phyloP scores from a whole-genome alignment of 176 grass and related monocot species.

The Avena sativa region DNA sequence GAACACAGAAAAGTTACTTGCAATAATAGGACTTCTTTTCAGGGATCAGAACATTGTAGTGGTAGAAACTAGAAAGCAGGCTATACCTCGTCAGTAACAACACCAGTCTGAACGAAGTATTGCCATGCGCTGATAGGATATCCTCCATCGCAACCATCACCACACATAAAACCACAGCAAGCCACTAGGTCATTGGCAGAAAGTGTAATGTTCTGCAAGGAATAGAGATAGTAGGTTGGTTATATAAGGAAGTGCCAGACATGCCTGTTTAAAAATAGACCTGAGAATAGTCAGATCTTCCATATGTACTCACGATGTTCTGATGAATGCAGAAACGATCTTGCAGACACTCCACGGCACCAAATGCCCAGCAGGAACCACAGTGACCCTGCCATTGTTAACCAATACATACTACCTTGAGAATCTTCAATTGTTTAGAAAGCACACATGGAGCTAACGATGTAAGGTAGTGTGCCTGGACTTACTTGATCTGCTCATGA shows the following conservation, averaged over 20 bases:
- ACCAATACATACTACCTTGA: slow-evolving; percentile 28
- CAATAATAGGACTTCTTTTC: neutral
- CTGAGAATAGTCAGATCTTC: neutral
- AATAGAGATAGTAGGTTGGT: slow-evolving; percentile 23
- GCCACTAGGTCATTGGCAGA: slow-evolving; percentile 91
- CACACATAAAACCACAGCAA: slow-evolving; percentile 96
- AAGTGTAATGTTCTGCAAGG: slow-evolving; percentile 75
- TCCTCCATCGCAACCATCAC: slow-evolving; percentile 95
- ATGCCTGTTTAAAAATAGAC: slow-evolving; percentile 9
- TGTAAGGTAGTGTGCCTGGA: slow-evolving; percentile 11
- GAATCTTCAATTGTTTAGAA: neutral
- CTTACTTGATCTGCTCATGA: slow-evolving; percentile 85
- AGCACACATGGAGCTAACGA: neutral
- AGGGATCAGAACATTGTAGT: slow-evolving; percentile 14
- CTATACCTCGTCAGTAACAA: slow-evolving; percentile 92
- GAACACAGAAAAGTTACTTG: neutral
- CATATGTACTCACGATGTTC: slow-evolving; percentile 49
- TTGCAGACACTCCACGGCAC: slow-evolving; percentile 82
- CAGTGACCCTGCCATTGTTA: slow-evolving; percentile 76
- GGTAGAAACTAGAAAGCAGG: neutral
- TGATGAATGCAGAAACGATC: slow-evolving; percentile 97
- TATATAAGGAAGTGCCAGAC: slow-evolving; percentile 15
- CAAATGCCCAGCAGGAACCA: slow-evolving; percentile 97
- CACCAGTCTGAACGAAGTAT: slow-evolving; percentile 84
- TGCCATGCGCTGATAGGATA: slow-evolving; percentile 84